Conservation (phyloP, 163 green algal genomes). For the Scenedesmus sp. region DNA sequence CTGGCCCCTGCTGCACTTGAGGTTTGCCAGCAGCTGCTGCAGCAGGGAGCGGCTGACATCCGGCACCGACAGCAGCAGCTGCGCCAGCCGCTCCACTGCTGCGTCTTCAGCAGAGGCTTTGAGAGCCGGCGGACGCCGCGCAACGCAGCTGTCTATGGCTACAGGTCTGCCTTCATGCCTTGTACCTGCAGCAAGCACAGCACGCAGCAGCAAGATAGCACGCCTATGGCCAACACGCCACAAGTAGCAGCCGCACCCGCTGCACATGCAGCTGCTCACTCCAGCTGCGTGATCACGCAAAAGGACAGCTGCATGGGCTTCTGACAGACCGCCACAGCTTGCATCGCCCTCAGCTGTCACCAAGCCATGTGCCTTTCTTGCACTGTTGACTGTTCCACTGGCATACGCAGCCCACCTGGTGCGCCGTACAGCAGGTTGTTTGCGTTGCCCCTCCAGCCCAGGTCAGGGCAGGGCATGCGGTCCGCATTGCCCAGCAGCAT, state of each 20-base stretch:
- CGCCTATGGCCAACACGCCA: not conserved
- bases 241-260: not conserved
- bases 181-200: constrained; percentile 48
- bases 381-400: not conserved
- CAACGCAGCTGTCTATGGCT: constrained; percentile 87
- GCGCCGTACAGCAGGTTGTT: constrained; percentile 79
- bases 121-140: constrained; percentile 77
- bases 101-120: constrained; percentile 76
- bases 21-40: constrained; percentile 41
- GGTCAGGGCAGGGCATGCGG: constrained; percentile 76
- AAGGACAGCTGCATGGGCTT: not conserved
- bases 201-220: not conserved
- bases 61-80: constrained; percentile 73
- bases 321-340: not conserved
- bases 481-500: constrained; percentile 91
- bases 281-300: not conserved
- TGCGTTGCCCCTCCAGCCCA: constrained; percentile 87
- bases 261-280: not conserved
- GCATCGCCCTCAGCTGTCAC: not conserved
- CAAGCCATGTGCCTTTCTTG: not conserved
- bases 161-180: constrained; percentile 66
- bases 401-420: constrained; percentile 15
- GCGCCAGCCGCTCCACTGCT: constrained; percentile 79
- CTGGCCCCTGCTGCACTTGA: not conserved
- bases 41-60: constrained; percentile 36